Base-by-base conservation (phyloP, 169 alveolate genomes). In the Eimeria acervulina region DNA sequence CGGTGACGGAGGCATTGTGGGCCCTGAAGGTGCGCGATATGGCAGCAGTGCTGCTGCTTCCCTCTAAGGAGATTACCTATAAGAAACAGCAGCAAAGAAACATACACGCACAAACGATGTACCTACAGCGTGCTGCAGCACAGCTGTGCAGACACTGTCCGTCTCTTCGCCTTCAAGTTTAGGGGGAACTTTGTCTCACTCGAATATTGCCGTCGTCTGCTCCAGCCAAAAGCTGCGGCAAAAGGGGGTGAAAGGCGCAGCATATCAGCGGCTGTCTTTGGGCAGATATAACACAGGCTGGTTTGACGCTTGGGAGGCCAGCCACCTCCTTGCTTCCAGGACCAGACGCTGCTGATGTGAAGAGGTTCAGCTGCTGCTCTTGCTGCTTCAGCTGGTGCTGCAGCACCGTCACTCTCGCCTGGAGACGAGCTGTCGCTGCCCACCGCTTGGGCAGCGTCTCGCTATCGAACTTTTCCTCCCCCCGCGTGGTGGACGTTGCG, bases 341-440 rank as follows among this genome's bases (percentile, higher is more conserved):
- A 1, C 84, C 83, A 8, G 88, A 2, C 2, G 95, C 95, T 68
- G 95, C 89, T 2, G 95, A 13, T 68, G 87, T 90, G 38, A 90
- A 76, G 17, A 90, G 89, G 1, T 38, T 76, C 44, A 90, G 38
- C 76, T 90, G 95, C 42, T 90, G 89, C 52, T 52, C 89, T 70
- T 90, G 95, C 42, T 72, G 95, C 52, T 36, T 55, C 61, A 90
- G 63, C 89, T 90, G 95, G 31, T 52, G 61, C 89, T 90, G 95
- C 59, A 90, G 89, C 51, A 23, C 61, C 15, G 95, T 72, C 78
- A 90, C 89, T 5, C 78, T 47, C 1, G 95, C 95, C 80, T 90
- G 95, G 2, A 90, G 80, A 33, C 95, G 95, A 21, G 95, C 95
- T 1, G 95, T 90, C 4, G 89, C 95, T 1, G 78, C 95, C 95